Conservation (phyloP, 23 red algal species). For the Agarophyton chilense region DNA sequence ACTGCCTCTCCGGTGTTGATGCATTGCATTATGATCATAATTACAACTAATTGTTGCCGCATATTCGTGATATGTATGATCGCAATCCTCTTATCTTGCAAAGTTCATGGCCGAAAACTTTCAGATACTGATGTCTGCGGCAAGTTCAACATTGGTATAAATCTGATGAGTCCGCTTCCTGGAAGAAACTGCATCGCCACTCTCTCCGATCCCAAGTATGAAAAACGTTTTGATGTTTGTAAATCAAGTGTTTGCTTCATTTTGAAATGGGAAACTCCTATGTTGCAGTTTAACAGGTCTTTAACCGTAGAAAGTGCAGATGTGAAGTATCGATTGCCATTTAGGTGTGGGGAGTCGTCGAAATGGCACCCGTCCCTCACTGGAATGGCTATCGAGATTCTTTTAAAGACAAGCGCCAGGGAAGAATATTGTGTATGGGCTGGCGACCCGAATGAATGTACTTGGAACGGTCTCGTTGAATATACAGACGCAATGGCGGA, state of each 20-base stretch:
- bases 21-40: too few species aligned
- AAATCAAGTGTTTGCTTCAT: slow-evolving; percentile 26
- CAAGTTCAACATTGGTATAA: background rate
- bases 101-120: background rate
- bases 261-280: slow-evolving; percentile 3
- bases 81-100: too few species aligned
- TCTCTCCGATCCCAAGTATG: background rate
- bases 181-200: background rate
- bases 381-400: background rate
- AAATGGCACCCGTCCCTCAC: background rate
- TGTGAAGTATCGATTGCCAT: background rate
- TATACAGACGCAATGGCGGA: background rate
- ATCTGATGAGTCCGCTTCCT: background rate
- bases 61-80: too few species aligned
- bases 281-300: background rate
- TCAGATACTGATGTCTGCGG: background rate
- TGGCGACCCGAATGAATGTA: background rate
- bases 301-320: background rate
- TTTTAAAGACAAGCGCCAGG: background rate
- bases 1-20: too few species aligned
- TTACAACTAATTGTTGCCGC: too few species aligned
- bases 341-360: background rate
- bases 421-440: slow-evolving; percentile 23
- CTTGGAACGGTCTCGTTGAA: slow-evolving; percentile 30
- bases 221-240: background rate